Evolutionary conservation across 768 basidiomycete species (phyloP).

Genomic region (Psilocybe azurescens): DNA sequence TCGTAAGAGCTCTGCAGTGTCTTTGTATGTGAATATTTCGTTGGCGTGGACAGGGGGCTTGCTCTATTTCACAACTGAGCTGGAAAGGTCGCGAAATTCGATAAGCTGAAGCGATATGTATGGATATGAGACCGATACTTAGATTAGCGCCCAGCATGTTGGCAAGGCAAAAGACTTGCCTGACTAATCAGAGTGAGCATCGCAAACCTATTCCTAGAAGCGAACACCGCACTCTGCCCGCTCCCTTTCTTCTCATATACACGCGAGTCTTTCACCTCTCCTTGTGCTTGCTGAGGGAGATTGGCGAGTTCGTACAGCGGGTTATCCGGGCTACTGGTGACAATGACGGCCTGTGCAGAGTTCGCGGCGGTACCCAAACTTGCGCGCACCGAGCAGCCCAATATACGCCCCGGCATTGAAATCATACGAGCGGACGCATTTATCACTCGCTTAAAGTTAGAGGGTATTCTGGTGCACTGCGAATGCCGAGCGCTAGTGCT

Average conservation of each 20-base stretch:
- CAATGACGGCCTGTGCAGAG: conserved; percentile 87
- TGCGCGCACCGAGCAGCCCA: conserved; percentile 90
- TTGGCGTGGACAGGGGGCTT: conserved; percentile 95
- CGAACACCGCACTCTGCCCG: conserved; percentile 92
- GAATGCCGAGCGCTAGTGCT: conserved; percentile 97
- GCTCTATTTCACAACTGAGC: conserved; percentile 92
- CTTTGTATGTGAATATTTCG: conserved; percentile 73
- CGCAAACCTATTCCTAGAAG: conserved; percentile 95
- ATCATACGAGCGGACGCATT: conserved; percentile 96
- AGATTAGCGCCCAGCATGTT: not conserved
- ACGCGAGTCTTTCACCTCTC: conserved; percentile 90
- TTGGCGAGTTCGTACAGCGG: conserved; percentile 88
- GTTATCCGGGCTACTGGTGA: conserved; percentile 91
- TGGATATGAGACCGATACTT: not conserved
- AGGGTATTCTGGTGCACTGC: conserved; percentile 88
- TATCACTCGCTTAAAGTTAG: conserved; percentile 97
- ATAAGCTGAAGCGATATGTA: conserved; percentile 70
- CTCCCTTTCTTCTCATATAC: conserved; percentile 90
- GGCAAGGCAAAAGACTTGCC: conserved; percentile 43
- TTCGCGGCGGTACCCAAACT: conserved; percentile 96
- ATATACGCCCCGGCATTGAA: conserved; percentile 91
- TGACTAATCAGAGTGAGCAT: conserved; percentile 88
- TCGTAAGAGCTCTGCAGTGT: no score
- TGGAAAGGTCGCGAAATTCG: conserved; percentile 93
- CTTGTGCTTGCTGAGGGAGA: conserved; percentile 73